A percentile compares a stretch with the other conserved stretches of the same genome.
phyloP scores from a whole-genome alignment of 2,329 filamentous ascomycete species.

The Arthroderma sp. region DNA sequence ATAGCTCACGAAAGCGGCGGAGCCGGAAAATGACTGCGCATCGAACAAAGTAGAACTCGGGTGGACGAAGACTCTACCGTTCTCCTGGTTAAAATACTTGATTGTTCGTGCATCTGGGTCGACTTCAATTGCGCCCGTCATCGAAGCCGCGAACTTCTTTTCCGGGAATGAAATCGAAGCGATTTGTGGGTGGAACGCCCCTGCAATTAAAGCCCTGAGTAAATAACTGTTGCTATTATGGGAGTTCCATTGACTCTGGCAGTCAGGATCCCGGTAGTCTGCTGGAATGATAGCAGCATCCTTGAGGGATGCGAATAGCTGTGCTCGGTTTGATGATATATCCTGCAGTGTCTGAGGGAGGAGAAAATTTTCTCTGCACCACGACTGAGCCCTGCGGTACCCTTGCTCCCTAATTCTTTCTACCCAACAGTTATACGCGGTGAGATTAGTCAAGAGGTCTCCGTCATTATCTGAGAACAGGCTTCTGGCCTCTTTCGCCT shows the following conservation, averaged over 20 bases:
- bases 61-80: constrained; percentile 82
- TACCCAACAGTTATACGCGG: constrained; percentile 73
- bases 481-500: constrained; percentile 62
- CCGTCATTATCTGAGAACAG: constrained; percentile 66
- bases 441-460: constrained; percentile 75
- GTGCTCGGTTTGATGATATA: constrained; percentile 71
- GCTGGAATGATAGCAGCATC: constrained; percentile 67
- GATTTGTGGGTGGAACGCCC: constrained; percentile 71
- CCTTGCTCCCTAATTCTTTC: constrained; percentile 42
- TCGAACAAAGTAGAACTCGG: constrained; percentile 78
- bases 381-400: constrained; percentile 41
- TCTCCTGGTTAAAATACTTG: constrained; percentile 80
- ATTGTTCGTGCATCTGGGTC: constrained; percentile 87
- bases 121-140: constrained; percentile 79
- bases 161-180: constrained; percentile 87
- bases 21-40: constrained; percentile 61
- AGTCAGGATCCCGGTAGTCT: constrained; percentile 27
- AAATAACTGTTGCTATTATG: constrained; percentile 34
- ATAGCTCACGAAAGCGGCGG: constrained; percentile 70
- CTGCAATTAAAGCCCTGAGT: constrained; percentile 57
- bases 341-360: constrained; percentile 73
- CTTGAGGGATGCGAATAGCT: constrained; percentile 73
- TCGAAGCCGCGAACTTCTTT: constrained; percentile 81
- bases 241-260: constrained; percentile 26
- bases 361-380: constrained; percentile 78